Evolutionary conservation across 2,329 filamentous ascomycete genomes (phyloP).

Genomic region (Trichophyton equinum): DNA sequence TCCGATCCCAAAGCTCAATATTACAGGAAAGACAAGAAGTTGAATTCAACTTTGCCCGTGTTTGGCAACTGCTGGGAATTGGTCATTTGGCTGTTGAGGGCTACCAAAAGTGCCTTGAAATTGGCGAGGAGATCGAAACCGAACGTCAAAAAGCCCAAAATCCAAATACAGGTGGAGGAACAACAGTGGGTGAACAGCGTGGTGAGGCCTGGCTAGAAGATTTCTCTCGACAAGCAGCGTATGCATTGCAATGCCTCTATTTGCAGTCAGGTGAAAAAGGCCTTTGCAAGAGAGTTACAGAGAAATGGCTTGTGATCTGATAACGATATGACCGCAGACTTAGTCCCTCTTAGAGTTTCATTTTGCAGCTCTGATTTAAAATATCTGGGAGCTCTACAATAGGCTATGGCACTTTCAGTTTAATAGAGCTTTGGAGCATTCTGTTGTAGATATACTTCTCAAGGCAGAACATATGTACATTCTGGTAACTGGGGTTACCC

Average conservation of each 20-base stretch:
- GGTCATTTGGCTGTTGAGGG: conserved; percentile 58
- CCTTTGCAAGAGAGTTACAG: conserved; percentile 48
- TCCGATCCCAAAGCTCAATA: conserved; percentile 37
- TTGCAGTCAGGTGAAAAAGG: conserved; percentile 50
- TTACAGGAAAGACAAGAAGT: conserved; percentile 54
- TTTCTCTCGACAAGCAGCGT: conserved; percentile 58
- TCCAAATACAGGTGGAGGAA: conserved; percentile 30
- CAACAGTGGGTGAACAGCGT: conserved; percentile 13
- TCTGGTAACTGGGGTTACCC: neutral
- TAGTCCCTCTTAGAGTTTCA: neutral
- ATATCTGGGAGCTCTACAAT: too few relatives aligned
- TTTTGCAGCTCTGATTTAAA: too few relatives aligned
- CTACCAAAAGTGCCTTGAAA: conserved; percentile 49
- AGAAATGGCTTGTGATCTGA: conserved; percentile 45
- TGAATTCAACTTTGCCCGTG: conserved; percentile 65
- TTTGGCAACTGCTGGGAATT: conserved; percentile 64
- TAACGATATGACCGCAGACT: neutral
- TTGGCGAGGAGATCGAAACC: conserved; percentile 37
- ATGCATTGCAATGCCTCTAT: conserved; percentile 58
- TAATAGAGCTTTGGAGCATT: too few relatives aligned
- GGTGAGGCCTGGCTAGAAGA: conserved; percentile 31
- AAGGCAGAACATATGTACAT: neutral
- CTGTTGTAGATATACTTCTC: too few relatives aligned
- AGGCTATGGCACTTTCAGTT: too few relatives aligned
- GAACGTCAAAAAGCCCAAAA: conserved; percentile 10